Percentiles rank a stretch among this genome's conserved stretches.
These are phyloP conservation scores for Penicillium janthinellum DNA, from an alignment of 2,329 filamentous ascomycete species.

Conservation along the genomic window DNA sequence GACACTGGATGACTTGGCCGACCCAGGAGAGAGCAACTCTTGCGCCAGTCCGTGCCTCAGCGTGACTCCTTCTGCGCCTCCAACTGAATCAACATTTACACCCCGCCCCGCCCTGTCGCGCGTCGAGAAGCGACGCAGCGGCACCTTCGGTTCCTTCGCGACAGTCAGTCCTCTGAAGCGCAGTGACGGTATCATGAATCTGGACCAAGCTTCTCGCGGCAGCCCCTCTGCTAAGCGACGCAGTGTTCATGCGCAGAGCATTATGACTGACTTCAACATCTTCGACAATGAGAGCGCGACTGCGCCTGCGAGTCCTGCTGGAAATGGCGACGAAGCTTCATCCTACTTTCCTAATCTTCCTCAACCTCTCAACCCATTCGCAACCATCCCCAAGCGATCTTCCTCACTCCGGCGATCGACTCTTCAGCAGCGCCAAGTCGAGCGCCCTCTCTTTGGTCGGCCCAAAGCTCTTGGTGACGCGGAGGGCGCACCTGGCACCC, in stretches of 20 bases:
- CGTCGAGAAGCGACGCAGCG: conserved; percentile 53
- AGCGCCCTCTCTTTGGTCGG: conserved; percentile 59
- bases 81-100: conserved; percentile 29
- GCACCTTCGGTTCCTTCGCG: conserved; percentile 52
- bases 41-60: conserved; percentile 36
- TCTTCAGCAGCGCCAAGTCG: conserved; percentile 77
- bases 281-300: conserved; percentile 60
- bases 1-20: conserved; percentile 33
- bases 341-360: conserved; percentile 31
- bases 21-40: conserved; percentile 25
- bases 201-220: conserved; percentile 75
- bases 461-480: conserved; percentile 36
- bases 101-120: conserved; percentile 46
- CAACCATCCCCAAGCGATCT: conserved; percentile 65
- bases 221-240: conserved; percentile 90
- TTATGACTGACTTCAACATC: conserved; percentile 69
- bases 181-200: conserved; percentile 84
- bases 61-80: conserved; percentile 36
- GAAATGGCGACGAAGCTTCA: conserved; percentile 29
- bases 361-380: conserved; percentile 51
- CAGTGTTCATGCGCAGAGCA: conserved; percentile 75
- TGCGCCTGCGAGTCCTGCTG: conserved; percentile 31
- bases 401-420: conserved; percentile 84
- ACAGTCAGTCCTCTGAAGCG: conserved; percentile 85
- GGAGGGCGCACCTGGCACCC: conserved; percentile 58